Base-by-base conservation (phyloP, 2,329 filamentous ascomycete species). In the Pestalotiopsis sp. region DNA sequence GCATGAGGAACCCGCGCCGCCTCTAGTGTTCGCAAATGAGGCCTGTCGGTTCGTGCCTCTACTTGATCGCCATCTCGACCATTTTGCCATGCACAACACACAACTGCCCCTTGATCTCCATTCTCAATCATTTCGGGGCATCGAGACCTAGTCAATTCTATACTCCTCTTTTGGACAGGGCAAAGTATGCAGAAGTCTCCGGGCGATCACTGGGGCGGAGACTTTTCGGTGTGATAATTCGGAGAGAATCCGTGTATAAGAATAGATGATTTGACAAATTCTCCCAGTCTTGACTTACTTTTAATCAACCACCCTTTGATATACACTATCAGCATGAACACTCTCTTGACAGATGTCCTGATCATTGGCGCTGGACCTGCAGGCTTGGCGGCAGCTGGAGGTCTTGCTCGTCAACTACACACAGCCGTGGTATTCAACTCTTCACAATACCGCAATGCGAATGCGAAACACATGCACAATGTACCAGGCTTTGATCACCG, bases 361-460 rank as follows among this genome's bases (percentile, higher is more conserved):
- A 39, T 69, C n/a, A 14, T 69, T 23, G 68, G 68, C 23, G 68
- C 64, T 5, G 68, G 68, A 2, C 64, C 68, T 13, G 68, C 68
- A 60, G 68, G 68, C 27, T 64, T 69, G 5, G 57, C 68, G 3
- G 58, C 64, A 1, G 68, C 68, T 6, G 17, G 52, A 36, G 68
- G 57, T 9, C 36, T 69, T 12, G 65, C 41, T n/a, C 64, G 68
- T 9, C 68, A 69, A 27, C 31, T 59, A 17, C 64, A 67, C 49
- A 63, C 39, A 4, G 63, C 38, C 12, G 38, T 66, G 3, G 41
- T 69, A 49, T 69, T 69, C 38, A 60, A 69, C 59, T 66, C 68
- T 20, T 56, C 20, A 3, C 13, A 27, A 12, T 69, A 57, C 60
- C 68, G 68, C 14, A 69, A 66, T 31, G 36, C 27, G 31, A 39